A percentile compares a stretch with the other conserved stretches of the same genome.
These are phyloP conservation scores for Salvia hispanica DNA, from an alignment of 257 asterid genomes.

Conservation along the genomic window DNA sequence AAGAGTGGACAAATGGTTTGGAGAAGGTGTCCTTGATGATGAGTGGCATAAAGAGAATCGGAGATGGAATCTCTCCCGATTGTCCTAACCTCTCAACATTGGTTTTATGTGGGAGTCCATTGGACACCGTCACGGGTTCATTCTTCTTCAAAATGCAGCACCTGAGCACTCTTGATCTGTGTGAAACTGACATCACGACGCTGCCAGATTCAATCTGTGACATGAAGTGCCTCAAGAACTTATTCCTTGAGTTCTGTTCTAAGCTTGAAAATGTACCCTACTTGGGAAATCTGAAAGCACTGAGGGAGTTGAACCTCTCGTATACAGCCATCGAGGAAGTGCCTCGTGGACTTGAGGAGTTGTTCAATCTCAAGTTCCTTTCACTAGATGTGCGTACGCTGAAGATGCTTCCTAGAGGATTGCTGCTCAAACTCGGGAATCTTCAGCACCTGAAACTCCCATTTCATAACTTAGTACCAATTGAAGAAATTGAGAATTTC, in stretches of 20 bases:
- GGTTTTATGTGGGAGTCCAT: neutral
- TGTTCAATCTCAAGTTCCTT: constrained; percentile 9
- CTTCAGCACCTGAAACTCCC: constrained; percentile 29
- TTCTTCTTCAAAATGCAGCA: constrained; percentile 16
- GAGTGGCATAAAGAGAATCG: neutral
- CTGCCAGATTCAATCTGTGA: constrained; percentile 18
- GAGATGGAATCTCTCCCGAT: constrained; percentile 23
- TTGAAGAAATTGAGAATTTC: constrained; percentile 1
- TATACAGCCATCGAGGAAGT: constrained; percentile 4
- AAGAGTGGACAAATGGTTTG: constrained; percentile 23
- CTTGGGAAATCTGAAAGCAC: constrained; percentile 20
- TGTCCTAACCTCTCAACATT: constrained; percentile 28
- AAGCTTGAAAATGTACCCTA: constrained; percentile 20
- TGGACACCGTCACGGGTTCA: neutral
- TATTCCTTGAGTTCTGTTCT: neutral
- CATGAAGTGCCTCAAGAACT: constrained; percentile 3
- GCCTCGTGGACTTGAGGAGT: constrained; percentile 20
- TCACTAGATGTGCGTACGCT: neutral
- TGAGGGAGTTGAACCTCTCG: constrained; percentile 26
- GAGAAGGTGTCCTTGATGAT: constrained; percentile 30
- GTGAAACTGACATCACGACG: neutral
- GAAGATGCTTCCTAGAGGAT: neutral
- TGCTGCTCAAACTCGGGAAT: neutral
- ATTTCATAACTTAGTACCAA: neutral
- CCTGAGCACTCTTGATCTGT: constrained; percentile 20